Evolutionary conservation across 257 asterid genomes (phyloP), one percentile per base, ranked within the genome.

Genomic region (Plectranthus barbatus): DNA sequence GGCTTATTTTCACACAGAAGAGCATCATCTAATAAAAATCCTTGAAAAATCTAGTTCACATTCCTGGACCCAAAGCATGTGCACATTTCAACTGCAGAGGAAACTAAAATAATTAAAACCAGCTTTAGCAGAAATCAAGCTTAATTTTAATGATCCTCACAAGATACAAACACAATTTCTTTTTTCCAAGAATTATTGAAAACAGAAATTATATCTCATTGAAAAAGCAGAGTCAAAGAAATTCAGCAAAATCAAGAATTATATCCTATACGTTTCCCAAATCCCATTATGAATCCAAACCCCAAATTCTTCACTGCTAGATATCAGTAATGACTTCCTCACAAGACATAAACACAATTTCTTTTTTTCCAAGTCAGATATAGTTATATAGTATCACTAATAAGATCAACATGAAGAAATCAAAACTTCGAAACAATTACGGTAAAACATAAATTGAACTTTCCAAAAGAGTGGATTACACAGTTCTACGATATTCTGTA

Each of bases 401-500:
- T 52, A 56, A 52, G 44, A 61, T 31, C 61, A 58, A 19, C 8
- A 24, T 18, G 45, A 10, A 48, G 7, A 52, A 39, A 48, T 42
- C 2, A 42, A 40, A 41, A 19, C 17, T n/a, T 0, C 3, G 15
- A 46, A 18, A 24, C 37, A 60, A 34, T 52, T 34, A 37, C 60
- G 13, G 19, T 67, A 7, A 51, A 42, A 13, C 5, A 6, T 10
- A 44, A 41, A 7, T 39, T 66, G 23, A 50, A 34, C 60, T 42
- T 21, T 44, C 6, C 1, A 6, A 44, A 50, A 29, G 10, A 21
- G 29, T 8, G 18, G 14, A 51, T 50, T 46, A 40, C 42, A 20
- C 36, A 56, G 29, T 67, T 67, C 60, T 48, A 71, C 10, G n/a
- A 53, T 7, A 57, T n/a, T n/a, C n/a, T n/a, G n/a, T 24, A 47